phyloP scores from a whole-genome alignment of 2,329 filamentous ascomycete genomes.

The Trichoderma hamatum region DNA sequence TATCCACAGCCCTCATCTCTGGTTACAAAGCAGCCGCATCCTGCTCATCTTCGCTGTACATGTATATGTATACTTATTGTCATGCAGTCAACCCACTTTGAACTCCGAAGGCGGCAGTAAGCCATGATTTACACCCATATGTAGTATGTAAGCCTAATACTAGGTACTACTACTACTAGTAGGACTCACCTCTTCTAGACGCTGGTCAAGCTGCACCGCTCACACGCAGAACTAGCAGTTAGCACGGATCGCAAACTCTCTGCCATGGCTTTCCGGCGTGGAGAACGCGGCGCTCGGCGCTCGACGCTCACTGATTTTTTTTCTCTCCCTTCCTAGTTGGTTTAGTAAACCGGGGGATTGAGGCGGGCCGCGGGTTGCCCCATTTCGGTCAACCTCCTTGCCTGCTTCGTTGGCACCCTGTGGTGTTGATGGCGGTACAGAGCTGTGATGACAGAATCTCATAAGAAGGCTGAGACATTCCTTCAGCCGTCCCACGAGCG shows the following conservation, averaged over 20 bases:
- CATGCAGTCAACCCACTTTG: neutral
- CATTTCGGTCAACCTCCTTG: neutral
- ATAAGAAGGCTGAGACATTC: constrained; percentile 1
- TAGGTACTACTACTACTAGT: too few relatives aligned
- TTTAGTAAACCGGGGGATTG: neutral
- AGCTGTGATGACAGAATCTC: neutral
- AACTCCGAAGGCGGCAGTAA: neutral
- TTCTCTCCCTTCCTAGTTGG: neutral
- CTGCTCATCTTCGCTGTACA: neutral
- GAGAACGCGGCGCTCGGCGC: constrained; percentile 3
- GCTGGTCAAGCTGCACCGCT: too few relatives aligned
- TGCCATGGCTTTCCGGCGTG: neutral
- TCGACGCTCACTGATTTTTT: neutral
- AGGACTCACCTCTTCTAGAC: neutral
- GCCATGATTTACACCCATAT: neutral
- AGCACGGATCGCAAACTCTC: neutral
- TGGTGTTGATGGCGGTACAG: neutral
- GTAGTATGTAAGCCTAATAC: too few relatives aligned
- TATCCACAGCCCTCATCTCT: constrained; percentile 9
- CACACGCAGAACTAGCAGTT: neutral
- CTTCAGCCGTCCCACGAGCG: neutral
- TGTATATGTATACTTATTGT: neutral
- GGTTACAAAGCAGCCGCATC: constrained; percentile 1
- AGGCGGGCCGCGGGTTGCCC: constrained; percentile 10
- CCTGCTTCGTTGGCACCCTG: neutral